phyloP scores from a whole-genome alignment of 768 basidiomycete species.

The Leucocoprinus birnbaumii region DNA sequence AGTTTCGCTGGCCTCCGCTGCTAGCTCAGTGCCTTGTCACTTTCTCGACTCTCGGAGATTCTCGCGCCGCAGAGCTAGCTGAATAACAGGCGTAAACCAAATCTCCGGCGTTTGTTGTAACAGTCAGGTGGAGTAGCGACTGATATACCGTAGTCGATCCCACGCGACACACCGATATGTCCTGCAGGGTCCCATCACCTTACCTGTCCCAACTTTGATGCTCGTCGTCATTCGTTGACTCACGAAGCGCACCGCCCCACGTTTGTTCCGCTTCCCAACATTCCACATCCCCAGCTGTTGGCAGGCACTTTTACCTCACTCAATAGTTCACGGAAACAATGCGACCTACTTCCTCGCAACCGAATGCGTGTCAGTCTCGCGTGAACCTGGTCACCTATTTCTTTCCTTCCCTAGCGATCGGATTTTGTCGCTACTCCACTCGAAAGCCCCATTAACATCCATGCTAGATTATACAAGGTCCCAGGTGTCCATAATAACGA shows the following conservation, averaged over 20 bases:
- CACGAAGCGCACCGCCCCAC: background rate
- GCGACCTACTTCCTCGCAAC: background rate
- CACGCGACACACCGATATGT: conserved; percentile 1
- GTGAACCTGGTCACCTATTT: background rate
- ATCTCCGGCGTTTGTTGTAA: background rate
- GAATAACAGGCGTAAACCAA: too few species aligned
- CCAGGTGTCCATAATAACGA: background rate
- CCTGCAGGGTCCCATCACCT: conserved; percentile 5
- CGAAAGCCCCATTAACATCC: background rate
- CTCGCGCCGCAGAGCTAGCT: too few species aligned
- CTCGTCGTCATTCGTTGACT: background rate
- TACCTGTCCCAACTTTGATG: conserved; percentile 9
- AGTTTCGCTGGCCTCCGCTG: too few species aligned
- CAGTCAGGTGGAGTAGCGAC: background rate
- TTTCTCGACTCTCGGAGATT: background rate
- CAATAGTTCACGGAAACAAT: too few species aligned
- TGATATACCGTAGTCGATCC: background rate
- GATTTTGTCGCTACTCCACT: background rate
- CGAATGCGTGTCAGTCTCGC: background rate
- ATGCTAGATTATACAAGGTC: conserved; percentile 4
- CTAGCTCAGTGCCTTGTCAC: background rate
- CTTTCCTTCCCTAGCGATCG: background rate
- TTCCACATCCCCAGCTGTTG: too few species aligned
- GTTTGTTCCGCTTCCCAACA: background rate
- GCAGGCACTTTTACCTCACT: background rate